A percentile compares a stretch with the other conserved stretches of the same genome.
Conservation (phyloP, 495 filamentous ascomycete genomes). For the Penicillium argentinense region DNA sequence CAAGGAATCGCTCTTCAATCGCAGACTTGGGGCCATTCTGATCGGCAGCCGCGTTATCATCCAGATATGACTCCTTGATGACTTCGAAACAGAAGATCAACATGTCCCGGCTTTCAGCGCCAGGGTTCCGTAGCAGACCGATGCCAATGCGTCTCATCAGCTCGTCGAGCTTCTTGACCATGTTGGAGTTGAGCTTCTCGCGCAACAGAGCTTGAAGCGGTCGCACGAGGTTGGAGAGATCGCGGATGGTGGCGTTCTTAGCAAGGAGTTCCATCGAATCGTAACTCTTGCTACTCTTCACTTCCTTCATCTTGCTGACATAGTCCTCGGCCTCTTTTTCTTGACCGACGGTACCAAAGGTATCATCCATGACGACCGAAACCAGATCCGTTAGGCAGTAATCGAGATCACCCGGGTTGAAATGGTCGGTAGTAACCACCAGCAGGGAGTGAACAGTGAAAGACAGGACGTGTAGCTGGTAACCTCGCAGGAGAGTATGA, state of each 20-base stretch:
- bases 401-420: slow-evolving; percentile 80
- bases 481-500: slow-evolving; percentile 75
- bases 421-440: slow-evolving; percentile 68
- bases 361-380: slow-evolving; percentile 92
- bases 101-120: slow-evolving; percentile 70
- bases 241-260: slow-evolving; percentile 68
- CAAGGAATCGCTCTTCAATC: slow-evolving; percentile 68
- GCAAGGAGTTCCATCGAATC: slow-evolving; percentile 96
- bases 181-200: slow-evolving; percentile 77
- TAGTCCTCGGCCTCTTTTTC: slow-evolving; percentile 98
- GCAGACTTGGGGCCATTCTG: slow-evolving; percentile 49
- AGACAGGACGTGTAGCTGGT: slow-evolving; percentile 93
- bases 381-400: slow-evolving; percentile 80
- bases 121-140: slow-evolving; percentile 77
- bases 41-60: slow-evolving; percentile 31
- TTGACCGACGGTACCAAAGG: slow-evolving; percentile 91
- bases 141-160: slow-evolving; percentile 78
- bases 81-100: slow-evolving; percentile 93
- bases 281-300: slow-evolving; percentile 95
- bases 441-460: slow-evolving; percentile 94
- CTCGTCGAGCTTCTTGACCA: slow-evolving; percentile 86
- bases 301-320: slow-evolving; percentile 91
- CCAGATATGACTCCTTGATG: slow-evolving; percentile 78
- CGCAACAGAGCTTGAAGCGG: slow-evolving; percentile 75
- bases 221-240: slow-evolving; percentile 70